These are phyloP conservation scores for Botrytis medusae DNA, from an alignment of 2,329 filamentous ascomycete genomes.

Conservation along the genomic window DNA sequence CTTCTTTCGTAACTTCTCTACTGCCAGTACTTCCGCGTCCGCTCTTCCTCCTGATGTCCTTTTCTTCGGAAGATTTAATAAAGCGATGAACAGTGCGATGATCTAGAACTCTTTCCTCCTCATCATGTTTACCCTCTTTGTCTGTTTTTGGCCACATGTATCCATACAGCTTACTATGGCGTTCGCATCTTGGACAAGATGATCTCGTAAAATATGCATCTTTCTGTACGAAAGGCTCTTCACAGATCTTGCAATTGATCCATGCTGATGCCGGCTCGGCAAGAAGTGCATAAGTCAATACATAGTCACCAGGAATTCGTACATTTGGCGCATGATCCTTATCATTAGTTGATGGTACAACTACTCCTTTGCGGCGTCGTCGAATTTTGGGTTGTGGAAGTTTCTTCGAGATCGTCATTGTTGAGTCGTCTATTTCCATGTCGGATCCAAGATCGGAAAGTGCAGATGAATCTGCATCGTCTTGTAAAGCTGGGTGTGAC, in stretches of 20 bases:
- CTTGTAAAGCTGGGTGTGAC: conserved; percentile 18
- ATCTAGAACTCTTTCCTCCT: conserved; percentile 67
- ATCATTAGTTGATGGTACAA: conserved; percentile 28
- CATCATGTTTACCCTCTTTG: conserved; percentile 70
- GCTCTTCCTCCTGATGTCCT: conserved; percentile 29
- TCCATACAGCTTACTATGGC: conserved; percentile 93
- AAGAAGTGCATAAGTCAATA: conserved; percentile 73
- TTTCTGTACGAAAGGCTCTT: conserved; percentile 77
- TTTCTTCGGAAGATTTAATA: conserved; percentile 67
- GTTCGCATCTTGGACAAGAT: conserved; percentile 88
- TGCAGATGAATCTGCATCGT: conserved; percentile 17
- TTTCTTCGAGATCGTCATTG: conserved; percentile 23
- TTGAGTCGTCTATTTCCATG: conserved; percentile 25
- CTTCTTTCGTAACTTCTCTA: conserved; percentile 29
- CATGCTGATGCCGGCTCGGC: conserved; percentile 74
- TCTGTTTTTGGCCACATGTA: conserved; percentile 97
- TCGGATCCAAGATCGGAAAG: conserved; percentile 23
- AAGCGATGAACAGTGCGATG: conserved; percentile 88
- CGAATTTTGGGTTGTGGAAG: conserved; percentile 22
- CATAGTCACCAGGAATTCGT: conserved; percentile 75
- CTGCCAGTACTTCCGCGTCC: conserved; percentile 31
- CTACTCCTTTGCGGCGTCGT: conserved; percentile 26
- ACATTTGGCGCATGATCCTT: conserved; percentile 33
- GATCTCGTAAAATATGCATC: conserved; percentile 85
- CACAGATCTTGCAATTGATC: conserved; percentile 87